phyloP scores from a whole-genome alignment of 2,329 filamentous ascomycete genomes.

The Chrysoporthe deuterocubensis region DNA sequence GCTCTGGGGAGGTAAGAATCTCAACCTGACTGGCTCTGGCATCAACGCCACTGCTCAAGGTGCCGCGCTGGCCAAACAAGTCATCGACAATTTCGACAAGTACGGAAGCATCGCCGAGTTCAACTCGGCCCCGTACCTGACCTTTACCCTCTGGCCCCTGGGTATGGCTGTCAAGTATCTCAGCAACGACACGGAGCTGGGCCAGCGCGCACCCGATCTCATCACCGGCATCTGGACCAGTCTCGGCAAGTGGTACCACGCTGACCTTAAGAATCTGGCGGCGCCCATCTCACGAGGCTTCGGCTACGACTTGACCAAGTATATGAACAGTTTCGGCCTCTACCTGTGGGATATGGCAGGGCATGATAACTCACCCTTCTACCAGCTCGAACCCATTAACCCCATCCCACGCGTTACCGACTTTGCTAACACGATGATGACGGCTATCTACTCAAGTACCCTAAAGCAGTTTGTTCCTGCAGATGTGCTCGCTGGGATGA shows the following conservation, averaged over 20 bases:
- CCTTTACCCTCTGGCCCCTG: slow-evolving; percentile 7
- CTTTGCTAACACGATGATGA: slow-evolving; percentile 5
- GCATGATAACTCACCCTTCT: slow-evolving; percentile 45
- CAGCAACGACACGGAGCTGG: slow-evolving; percentile 2
- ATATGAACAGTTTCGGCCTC: slow-evolving; percentile 59
- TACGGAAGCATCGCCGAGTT: slow-evolving; percentile 4
- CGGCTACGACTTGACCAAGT: slow-evolving; percentile 66
- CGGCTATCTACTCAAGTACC: background rate
- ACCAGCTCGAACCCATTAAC: slow-evolving; percentile 1
- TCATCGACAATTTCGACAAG: slow-evolving; percentile 3
- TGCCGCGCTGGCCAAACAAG: slow-evolving; percentile 5
- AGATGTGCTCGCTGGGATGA: background rate
- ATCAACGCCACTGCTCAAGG: background rate
- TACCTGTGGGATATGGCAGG: slow-evolving; percentile 63
- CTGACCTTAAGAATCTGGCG: slow-evolving; percentile 62
- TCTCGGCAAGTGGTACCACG: slow-evolving; percentile 49
- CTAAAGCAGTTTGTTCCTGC: background rate
- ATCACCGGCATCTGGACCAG: slow-evolving; percentile 5
- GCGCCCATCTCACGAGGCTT: slow-evolving; percentile 68
- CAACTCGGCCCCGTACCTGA: slow-evolving; percentile 4
- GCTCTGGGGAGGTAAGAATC: slow-evolving; percentile 4
- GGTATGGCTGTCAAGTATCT: background rate
- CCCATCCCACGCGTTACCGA: slow-evolving; percentile 2
- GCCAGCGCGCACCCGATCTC: slow-evolving; percentile 1
- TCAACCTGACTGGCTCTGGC: background rate